Base-by-base conservation (phyloP, 371 early-diverging fungal species). In the Rhizopus delemar region DNA sequence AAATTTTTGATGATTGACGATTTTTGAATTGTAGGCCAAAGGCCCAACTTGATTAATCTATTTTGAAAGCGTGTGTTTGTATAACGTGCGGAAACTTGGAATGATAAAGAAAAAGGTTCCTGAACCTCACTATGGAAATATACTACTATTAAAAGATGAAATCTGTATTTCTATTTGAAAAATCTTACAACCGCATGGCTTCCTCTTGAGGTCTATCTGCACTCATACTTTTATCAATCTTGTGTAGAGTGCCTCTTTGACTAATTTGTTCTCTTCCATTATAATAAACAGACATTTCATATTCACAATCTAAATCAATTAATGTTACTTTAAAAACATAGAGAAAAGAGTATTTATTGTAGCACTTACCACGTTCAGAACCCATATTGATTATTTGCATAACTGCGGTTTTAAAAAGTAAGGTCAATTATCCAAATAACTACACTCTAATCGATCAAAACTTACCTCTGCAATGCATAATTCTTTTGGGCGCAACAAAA, bases 381-480 rank as follows among this genome's bases (percentile, higher is more conserved):
- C 49, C 61, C 22, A 43, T 36, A 46, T 66, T 66, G 38, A 66
- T 53, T 8, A 66, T 66, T 32, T 66, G 66, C 66, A 61, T 66
- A 11, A 66, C 66, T 66, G 22, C 2, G 22, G 22, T 22, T 22
- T 22, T 22, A 22, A 22, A 22, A 22, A 22, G 2, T 22, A 22
- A 1, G 22, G 22, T 22, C 43, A 43, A n/a, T 28, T 13, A 31
- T 15, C 13, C 33, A 5, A 15, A 41, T 31, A 46, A 15, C 8
- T 41, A 2, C 11, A 11, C 6, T 36, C 0, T 2, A 36, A 8
- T 36, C 6, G 11, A 36, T 6, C 8, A 11, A 0, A 3, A 2
- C 12, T 52, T 60, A 65, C 65, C 65, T 60, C 60, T 56, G 8
- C 60, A 60, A 41, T 65, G 60, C 60, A 65, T 60, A 28, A 65